Base-by-base conservation (phyloP, 2,329 filamentous ascomycete genomes). In the Verticillium klebahnii region DNA sequence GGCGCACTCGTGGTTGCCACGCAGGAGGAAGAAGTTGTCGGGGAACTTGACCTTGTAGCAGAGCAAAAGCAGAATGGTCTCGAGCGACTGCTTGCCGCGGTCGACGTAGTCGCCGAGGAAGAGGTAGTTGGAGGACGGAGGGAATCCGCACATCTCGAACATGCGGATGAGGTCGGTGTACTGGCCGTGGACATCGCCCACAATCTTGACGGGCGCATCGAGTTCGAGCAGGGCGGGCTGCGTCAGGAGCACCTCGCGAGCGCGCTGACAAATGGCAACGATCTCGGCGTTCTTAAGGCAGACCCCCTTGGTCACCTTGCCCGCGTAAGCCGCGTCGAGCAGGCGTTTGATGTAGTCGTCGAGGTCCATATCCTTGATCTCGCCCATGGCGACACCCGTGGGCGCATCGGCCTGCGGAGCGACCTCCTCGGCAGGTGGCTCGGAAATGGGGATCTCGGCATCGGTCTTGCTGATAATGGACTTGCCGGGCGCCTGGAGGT, bases 91-190 rank as follows among this genome's bases (percentile, higher is more conserved):
- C 80, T 98, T 98, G 69, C 94, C 94, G 60, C 94, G 89, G 74
- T 98, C 94, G 71, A 98, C 94, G 73, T 98, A 98, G 75, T 98
- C 94, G 59, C 94, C 94, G 4, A 98, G 82, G 77, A 97, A 98
- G 58, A 98, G 84, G 72, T 92, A 98, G 79, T 98, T 98, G 45
- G 93, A 87, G 65, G 86, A 89, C 2, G 94, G 94, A 8, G 94
- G 94, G 71, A 97, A 98, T 5, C 94, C 94, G 73, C 94, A 97
- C 93, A 97, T 97, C 75, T 98, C 94, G 71, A 98, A 98, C 85
- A 98, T 92, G 66, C 94, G 89, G 70, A 98, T 96, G 59, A 98
- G 80, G 75, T 98, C 94, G 12, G 93, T 96, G 75, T 97, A 98
- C 76, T 98, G 94, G 58, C 94, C 94, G 73, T 98, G 94, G 15